Percentiles rank a stretch among this genome's conserved stretches.
Conservation (phyloP, 2,329 filamentous ascomycete species). For the Claviceps digitariae region DNA sequence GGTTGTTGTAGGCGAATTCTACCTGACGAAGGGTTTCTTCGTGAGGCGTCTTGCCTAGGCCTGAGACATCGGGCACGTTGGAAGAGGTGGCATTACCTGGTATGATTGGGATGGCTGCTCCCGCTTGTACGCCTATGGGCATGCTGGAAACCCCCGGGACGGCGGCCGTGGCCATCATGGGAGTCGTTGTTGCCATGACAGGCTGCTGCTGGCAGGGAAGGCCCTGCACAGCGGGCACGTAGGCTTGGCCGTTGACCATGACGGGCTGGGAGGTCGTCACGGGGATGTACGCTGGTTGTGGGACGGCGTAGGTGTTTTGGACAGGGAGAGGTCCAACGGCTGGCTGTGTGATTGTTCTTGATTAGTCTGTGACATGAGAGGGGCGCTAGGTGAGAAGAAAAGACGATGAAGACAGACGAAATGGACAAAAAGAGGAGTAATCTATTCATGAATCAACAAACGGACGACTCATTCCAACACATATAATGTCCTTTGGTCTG, state of each 20-base stretch:
- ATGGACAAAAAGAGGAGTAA: slow-evolving; percentile 3
- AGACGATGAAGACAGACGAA: not conserved
- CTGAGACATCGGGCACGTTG: slow-evolving; percentile 32
- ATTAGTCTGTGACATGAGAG: not conserved
- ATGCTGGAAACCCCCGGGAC: slow-evolving; percentile 10
- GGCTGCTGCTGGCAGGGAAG: slow-evolving; percentile 12
- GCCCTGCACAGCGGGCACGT: slow-evolving; percentile 11
- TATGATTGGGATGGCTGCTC: slow-evolving; percentile 18
- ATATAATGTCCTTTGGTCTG: not conserved
- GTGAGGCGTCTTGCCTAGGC: slow-evolving; percentile 35
- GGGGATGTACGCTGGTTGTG: slow-evolving; percentile 13
- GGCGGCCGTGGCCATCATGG: slow-evolving; percentile 13
- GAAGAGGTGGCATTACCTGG: slow-evolving; percentile 23
- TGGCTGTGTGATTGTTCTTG: slow-evolving; percentile 16
- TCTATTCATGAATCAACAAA: too few species aligned
- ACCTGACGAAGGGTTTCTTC: slow-evolving; percentile 35
- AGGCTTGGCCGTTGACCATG: slow-evolving; percentile 19
- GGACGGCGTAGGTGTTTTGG: slow-evolving; percentile 19
- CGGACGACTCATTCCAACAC: too few species aligned
- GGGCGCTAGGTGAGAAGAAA: not conserved
- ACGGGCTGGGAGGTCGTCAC: slow-evolving; percentile 16
- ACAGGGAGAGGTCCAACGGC: slow-evolving; percentile 14
- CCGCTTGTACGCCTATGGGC: slow-evolving; percentile 10
- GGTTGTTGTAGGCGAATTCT: slow-evolving; percentile 34
- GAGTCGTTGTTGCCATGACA: not conserved